Evolutionary conservation across 2,329 filamentous ascomycete species (phyloP), one percentile per base, ranked within the genome.

Genomic region (Monilinia laxa): DNA sequence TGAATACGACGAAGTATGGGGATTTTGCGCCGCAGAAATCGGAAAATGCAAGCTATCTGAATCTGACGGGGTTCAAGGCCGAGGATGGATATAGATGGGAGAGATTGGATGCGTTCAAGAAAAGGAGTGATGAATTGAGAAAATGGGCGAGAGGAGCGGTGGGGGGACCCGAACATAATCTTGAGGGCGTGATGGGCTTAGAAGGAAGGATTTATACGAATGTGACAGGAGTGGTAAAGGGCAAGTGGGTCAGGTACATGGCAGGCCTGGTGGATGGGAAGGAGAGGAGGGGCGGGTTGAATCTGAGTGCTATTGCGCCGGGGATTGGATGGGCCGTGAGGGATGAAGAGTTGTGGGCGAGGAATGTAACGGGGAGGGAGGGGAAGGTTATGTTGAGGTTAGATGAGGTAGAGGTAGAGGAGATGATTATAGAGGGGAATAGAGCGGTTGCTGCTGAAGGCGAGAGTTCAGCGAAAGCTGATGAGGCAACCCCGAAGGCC

Each of bases 11-110:
- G 23, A 76, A 73, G 69, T 89, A 86, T 86, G 84, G 84, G 60
- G 85, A 88, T 75, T 89, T 89, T 74, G 72, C 78, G 20, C 86
- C 85, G 14, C 75, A 72, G 12, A 38, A 56, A 4, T 65, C 66
- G 45, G 71, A 72, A 47, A 12, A 63, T 38, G 70, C 64, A 14
- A 80, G 78, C 31, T 88, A 83, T 69, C 78, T 93, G 68, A 92
- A 92, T 72, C 80, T 97, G 62, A 91, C 91, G 2, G 94, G 94
- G 0, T 88, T 96, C 69, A 85, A 90, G 59, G 80, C 86, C 57
- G 84, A 87, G 25, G 90, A 96, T 78, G 87, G 85, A 5, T 92
- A 91, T 77, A 89, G 86, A 1, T 97, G 93, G 93, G 84, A 88
- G 45, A 83, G 92, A 67, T 80, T 97, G 28, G 81, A 81, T 0